These are phyloP conservation scores for Quercus gilva DNA, from an alignment of 306 rosid species.

Conservation along the genomic window DNA sequence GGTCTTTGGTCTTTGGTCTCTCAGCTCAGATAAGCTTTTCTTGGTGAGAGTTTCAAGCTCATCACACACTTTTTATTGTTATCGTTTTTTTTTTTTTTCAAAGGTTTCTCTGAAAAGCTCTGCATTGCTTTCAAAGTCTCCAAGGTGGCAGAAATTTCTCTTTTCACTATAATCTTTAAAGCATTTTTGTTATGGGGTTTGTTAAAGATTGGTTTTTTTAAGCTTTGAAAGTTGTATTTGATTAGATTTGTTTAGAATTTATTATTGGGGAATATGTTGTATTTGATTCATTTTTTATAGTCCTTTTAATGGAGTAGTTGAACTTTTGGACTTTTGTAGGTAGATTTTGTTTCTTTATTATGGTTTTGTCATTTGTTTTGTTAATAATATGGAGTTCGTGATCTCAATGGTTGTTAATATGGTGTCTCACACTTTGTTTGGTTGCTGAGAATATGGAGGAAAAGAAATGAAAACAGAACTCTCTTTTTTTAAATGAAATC, in stretches of 20 bases:
- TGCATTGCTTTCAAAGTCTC: conserved; percentile 2
- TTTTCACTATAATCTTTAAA: neutral
- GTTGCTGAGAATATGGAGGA: conserved; percentile 5
- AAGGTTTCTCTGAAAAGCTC: neutral
- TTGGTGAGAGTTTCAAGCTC: conserved; percentile 15
- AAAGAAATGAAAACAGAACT: no score
- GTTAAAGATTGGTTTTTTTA: no score
- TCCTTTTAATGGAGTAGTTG: no score
- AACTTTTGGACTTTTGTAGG: no score
- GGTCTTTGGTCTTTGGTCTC: neutral
- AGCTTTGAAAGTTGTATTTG: no score
- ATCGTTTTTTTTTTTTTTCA: neutral
- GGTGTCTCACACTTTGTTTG: neutral
- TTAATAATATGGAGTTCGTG: neutral
- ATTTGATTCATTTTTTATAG: no score
- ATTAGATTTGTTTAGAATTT: no score
- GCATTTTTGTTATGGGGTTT: neutral
- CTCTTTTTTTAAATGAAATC: no score
- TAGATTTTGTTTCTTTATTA: neutral
- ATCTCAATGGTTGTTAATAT: neutral
- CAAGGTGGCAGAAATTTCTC: neutral
- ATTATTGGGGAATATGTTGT: no score
- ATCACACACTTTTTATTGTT: neutral
- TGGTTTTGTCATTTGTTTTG: neutral
- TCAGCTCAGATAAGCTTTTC: conserved; percentile 11